Evolutionary conservation across 345 rosid genomes (phyloP).

Genomic region (Acer saccharum): DNA sequence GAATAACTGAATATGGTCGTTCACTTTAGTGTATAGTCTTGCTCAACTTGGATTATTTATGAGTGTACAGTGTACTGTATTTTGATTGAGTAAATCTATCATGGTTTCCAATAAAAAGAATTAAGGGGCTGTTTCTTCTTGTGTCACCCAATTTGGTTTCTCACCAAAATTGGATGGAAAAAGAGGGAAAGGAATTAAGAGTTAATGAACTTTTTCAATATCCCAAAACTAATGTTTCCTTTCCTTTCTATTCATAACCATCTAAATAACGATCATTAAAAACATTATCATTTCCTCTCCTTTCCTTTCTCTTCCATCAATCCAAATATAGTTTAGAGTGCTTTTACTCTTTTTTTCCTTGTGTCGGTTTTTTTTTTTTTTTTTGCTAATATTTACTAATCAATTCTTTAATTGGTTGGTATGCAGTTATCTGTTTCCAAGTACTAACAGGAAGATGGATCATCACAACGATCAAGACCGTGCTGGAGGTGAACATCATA

Average conservation of each 20-base stretch:
- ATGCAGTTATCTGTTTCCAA: not conserved
- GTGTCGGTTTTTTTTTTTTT: not conserved
- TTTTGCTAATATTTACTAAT: not conserved
- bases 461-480: slow-evolving; percentile 65
- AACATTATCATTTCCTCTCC: no score
- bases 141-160: no score
- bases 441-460: slow-evolving; percentile 46
- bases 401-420: not conserved
- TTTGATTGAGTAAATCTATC: not conserved
- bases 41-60: not conserved
- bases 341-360: not conserved
- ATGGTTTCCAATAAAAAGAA: not conserved
- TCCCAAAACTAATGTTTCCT: no score
- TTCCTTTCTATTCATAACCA: no score
- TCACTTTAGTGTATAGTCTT: not conserved
- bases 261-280: no score
- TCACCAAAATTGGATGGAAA: no score
- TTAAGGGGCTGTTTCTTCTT: not conserved
- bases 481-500: slow-evolving; percentile 40
- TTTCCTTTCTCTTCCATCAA: no score
- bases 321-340: no score
- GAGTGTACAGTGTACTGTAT: not conserved
- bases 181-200: no score
- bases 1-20: not conserved
- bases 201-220: no score